A percentile compares a stretch with the other conserved stretches of the same genome.
phyloP scores from a whole-genome alignment of 306 rosid genomes.

The Adenanthera pavonina region DNA sequence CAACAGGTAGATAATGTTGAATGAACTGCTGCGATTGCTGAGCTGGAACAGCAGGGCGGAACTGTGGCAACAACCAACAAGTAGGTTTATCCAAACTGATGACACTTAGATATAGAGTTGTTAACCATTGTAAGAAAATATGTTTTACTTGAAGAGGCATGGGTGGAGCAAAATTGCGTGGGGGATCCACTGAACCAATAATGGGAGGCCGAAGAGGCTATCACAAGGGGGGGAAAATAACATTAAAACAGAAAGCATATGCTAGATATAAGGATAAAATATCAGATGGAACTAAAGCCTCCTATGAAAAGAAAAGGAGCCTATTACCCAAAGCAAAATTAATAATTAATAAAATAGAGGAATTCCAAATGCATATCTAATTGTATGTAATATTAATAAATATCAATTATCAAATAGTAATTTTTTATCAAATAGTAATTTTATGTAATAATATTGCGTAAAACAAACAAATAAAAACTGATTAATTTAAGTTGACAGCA shows the following conservation, averaged over 20 bases:
- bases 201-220: conserved; percentile 82
- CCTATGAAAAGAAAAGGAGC: background rate
- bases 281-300: background rate
- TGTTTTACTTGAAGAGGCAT: conserved; percentile 78
- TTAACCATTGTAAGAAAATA: conserved; percentile 14
- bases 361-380: background rate
- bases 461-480: background rate
- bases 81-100: conserved; percentile 4
- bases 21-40: conserved; percentile 77
- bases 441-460: background rate
- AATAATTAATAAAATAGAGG: background rate
- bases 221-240: conserved; percentile 12
- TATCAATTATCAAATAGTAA: background rate
- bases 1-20: conserved; percentile 76
- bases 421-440: background rate
- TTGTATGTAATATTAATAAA: background rate
- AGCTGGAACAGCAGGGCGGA: conserved; percentile 70
- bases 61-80: conserved; percentile 64
- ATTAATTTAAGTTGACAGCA: conserved; percentile 1
- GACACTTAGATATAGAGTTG: conserved; percentile 13
- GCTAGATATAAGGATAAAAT: background rate
- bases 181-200: conserved; percentile 76
- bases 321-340: background rate
- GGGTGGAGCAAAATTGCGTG: conserved; percentile 62
- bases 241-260: background rate